These are phyloP conservation scores for Dalbergia cultrata DNA, from an alignment of 306 rosid genomes.

Conservation along the genomic window DNA sequence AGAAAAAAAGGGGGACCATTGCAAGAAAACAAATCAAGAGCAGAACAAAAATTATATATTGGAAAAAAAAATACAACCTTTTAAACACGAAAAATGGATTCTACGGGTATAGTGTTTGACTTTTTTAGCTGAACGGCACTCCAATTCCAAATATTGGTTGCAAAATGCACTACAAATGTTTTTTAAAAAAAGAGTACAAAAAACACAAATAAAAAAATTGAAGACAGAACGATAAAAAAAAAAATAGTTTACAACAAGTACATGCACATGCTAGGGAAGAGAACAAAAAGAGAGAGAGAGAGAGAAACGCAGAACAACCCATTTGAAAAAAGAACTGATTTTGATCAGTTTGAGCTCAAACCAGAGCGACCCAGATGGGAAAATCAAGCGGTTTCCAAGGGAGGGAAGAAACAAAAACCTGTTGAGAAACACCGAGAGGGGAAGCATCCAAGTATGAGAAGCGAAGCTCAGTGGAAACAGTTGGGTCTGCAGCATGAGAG, in stretches of 20 bases:
- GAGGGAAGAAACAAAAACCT: slow-evolving; percentile 53
- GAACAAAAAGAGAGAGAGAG: not conserved
- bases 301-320: slow-evolving; percentile 3
- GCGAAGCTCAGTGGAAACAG: slow-evolving; percentile 60
- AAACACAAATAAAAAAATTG: not conserved
- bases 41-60: not conserved
- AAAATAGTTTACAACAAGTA: not conserved
- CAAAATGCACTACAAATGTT: slow-evolving; percentile 4
- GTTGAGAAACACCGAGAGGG: slow-evolving; percentile 86
- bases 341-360: not conserved
- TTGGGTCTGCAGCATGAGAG: slow-evolving; percentile 73
- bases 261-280: not conserved
- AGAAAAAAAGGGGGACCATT: slow-evolving; percentile 28
- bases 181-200: not conserved
- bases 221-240: not conserved
- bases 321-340: not conserved
- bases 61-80: not conserved
- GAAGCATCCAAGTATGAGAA: slow-evolving; percentile 73
- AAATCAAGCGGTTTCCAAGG: not conserved
- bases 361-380: slow-evolving; percentile 2
- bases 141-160: not conserved
- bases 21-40: not conserved
- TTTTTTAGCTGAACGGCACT: not conserved
- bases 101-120: not conserved
- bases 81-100: not conserved